Evolutionary conservation across 345 rosid genomes (phyloP), one percentile per base, ranked within the genome.

Genomic region (Stellera chamaejasme): DNA sequence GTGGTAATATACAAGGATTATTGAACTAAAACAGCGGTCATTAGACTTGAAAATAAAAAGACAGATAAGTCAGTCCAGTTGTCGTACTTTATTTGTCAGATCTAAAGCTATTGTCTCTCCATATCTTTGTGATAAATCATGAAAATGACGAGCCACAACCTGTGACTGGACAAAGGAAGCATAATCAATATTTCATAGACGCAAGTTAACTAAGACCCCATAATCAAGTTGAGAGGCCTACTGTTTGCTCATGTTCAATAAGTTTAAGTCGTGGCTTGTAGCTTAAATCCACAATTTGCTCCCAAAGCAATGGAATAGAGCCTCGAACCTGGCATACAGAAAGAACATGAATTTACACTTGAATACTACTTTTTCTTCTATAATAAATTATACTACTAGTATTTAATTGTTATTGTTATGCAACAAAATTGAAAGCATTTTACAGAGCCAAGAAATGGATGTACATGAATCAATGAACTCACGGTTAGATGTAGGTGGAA

Each of bases 201-300:
- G 57, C 14, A 50, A 49, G 48, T 55, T 41, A 64, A 19, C 59
- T 67, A 48, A n/a, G 59, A 39, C 43, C 2, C 23, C 51, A 51
- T 52, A 43, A 48, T 45, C 14, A 54, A 54, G 36, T 32, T 32
- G 32, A 5, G 52, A 49, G 60, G 54, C 61, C 11, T 84, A 92
- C 98, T 63, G 69, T 82, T 48, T 84, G 79, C 59, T 84, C 97
- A 45, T 79, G 69, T 46, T 75, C 63, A 65, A 88, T 86, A 58
- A 92, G 73, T 54, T 61, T 81, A 62, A 92, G 89, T 41, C 13
- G 75, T 68, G 98, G 98, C 68, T 86, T 88, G 60, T 88, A 92
- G 82, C 95, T 92, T 76, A 92, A 79, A 74, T 92, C 98, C 63
- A 88, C 98, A 60, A 88, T 92, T 73, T 92, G 98, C 82, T 92